These are phyloP conservation scores for Lactarius quietus DNA, from an alignment of 768 basidiomycete species.

Conservation along the genomic window DNA sequence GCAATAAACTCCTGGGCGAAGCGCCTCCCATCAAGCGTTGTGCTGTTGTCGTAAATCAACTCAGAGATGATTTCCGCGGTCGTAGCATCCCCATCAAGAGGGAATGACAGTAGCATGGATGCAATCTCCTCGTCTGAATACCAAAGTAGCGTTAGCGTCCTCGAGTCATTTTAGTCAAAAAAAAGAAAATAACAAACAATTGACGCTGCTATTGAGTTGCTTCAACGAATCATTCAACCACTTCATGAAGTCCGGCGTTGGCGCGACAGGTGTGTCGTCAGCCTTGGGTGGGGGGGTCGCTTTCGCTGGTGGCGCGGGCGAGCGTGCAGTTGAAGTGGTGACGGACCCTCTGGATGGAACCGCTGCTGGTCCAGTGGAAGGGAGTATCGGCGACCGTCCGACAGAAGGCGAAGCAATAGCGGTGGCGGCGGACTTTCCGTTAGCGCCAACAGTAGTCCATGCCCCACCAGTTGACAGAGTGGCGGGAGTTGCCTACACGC, in stretches of 20 bases:
- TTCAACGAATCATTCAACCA: conserved; percentile 88
- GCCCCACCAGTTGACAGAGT: conserved; percentile 43
- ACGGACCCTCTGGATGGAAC: conserved; percentile 28
- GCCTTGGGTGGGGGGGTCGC: conserved; percentile 37
- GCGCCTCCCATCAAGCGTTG: conserved; percentile 90
- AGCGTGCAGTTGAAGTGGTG: conserved; percentile 12
- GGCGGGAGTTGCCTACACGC: conserved; percentile 23
- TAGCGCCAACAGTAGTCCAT: conserved; percentile 86
- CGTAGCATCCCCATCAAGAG: conserved; percentile 78
- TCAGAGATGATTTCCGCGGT: conserved; percentile 93
- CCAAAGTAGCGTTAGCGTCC: conserved; percentile 1
- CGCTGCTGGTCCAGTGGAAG: conserved; percentile 37
- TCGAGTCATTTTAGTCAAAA: background rate
- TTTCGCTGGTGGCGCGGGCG: conserved; percentile 30
- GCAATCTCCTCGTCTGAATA: conserved; percentile 89
- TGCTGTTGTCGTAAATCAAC: conserved; percentile 90
- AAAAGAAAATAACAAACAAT: conserved; percentile 46
- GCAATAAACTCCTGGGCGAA: conserved; percentile 91
- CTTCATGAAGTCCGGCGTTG: conserved; percentile 87
- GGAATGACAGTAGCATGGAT: conserved; percentile 92
- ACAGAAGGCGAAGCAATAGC: conserved; percentile 36
- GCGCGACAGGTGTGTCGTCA: conserved; percentile 63
- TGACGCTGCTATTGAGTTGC: conserved; percentile 66
- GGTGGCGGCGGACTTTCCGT: conserved; percentile 53
- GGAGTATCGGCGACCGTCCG: conserved; percentile 35